A percentile compares a stretch with the other conserved stretches of the same genome.
Evolutionary conservation across 805 yeast genomes (phyloP).

Genomic region (Monosporozyma aquatica): DNA sequence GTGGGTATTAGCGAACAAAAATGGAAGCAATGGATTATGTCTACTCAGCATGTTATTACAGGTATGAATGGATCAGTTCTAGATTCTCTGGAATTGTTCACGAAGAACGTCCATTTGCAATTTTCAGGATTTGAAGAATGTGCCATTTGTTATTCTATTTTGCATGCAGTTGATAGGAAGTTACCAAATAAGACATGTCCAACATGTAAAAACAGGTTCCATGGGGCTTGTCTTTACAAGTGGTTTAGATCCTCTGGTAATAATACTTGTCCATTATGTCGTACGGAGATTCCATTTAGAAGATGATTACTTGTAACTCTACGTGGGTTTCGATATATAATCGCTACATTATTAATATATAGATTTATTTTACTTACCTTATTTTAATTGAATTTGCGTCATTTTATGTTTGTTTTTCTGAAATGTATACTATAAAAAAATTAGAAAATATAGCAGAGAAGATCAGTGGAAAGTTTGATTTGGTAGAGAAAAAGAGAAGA

Average conservation of each 20-base stretch:
- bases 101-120: constrained; percentile 67
- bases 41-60: constrained; percentile 75
- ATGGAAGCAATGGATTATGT: constrained; percentile 92
- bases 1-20: constrained; percentile 85
- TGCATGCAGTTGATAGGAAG: constrained; percentile 79
- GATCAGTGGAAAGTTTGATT: too few species aligned
- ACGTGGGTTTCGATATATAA: too few species aligned
- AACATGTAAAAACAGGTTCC: constrained; percentile 90
- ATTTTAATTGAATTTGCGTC: too few species aligned
- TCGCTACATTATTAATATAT: too few species aligned
- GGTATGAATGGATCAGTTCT: constrained; percentile 59
- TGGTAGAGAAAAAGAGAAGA: too few species aligned
- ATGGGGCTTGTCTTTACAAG: constrained; percentile 88
- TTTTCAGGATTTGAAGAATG: constrained; percentile 95
- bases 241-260: constrained; percentile 95
- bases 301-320: constrained; percentile 14
- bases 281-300: constrained; percentile 35
- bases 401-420: too few species aligned
- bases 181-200: constrained; percentile 82
- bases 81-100: constrained; percentile 34
- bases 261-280: constrained; percentile 91
- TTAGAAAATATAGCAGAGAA: too few species aligned
- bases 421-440: too few species aligned
- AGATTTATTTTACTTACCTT: too few species aligned
- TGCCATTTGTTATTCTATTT: constrained; percentile 89